Evolutionary conservation across 2,329 filamentous ascomycete species (phyloP).

Genomic region (Sordariomycetes sp.): DNA sequence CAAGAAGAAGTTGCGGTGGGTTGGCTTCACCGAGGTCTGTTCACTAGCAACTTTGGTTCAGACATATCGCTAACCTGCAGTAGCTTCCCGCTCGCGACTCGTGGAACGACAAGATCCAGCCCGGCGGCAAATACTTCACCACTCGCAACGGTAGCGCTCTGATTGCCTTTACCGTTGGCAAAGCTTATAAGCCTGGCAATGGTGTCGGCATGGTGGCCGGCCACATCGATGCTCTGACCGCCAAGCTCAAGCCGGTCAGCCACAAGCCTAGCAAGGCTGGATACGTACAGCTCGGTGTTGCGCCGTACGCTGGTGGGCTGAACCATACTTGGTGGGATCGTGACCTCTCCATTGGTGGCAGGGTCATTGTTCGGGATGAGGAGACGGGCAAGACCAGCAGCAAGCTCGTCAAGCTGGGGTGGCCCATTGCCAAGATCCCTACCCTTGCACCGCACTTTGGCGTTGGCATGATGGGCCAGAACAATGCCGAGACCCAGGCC

Average conservation of each 20-base stretch:
- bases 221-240: conserved; percentile 87
- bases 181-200: conserved; percentile 72
- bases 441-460: conserved; percentile 94
- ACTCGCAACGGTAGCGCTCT: conserved; percentile 79
- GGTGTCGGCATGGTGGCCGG: conserved; percentile 83
- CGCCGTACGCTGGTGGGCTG: conserved; percentile 82
- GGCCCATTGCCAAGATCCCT: conserved; percentile 88
- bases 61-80: no score
- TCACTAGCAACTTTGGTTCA: no score
- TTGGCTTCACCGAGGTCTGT: conserved; percentile 63
- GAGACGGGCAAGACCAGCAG: conserved; percentile 65
- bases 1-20: conserved; percentile 57
- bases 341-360: conserved; percentile 82
- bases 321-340: conserved; percentile 96
- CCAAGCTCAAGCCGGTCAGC: conserved; percentile 84
- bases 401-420: conserved; percentile 82
- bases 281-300: conserved; percentile 82
- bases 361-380: conserved; percentile 72
- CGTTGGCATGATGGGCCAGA: conserved; percentile 54
- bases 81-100: conserved; percentile 69
- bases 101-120: conserved; percentile 64
- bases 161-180: conserved; percentile 78
- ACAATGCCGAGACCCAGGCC: conserved; percentile 86
- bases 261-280: conserved; percentile 77
- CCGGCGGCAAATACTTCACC: conserved; percentile 82